These are phyloP conservation scores for Medakamo hakoo DNA, from an alignment of 139 green algal species.

Conservation along the genomic window DNA sequence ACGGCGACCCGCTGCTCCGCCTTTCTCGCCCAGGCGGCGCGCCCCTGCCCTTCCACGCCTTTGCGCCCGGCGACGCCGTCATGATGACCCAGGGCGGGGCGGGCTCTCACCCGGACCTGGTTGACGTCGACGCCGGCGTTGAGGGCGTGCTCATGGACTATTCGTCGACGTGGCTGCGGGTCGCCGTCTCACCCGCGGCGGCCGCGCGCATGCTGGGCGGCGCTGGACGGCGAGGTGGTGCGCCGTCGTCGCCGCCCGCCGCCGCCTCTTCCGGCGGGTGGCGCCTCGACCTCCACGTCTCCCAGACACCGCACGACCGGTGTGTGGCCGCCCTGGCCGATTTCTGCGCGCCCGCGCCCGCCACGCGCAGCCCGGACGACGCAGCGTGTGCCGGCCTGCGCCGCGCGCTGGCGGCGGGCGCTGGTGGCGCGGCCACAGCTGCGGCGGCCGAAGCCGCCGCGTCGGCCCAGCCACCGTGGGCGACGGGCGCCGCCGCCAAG, in stretches of 20 bases:
- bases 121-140: constrained; percentile 6
- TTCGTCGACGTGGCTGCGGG: constrained; percentile 24
- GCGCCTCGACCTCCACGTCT: constrained; percentile 32
- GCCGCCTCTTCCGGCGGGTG: no score
- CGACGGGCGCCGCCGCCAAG: background rate
- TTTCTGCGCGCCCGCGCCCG: constrained; percentile 9
- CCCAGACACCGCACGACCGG: constrained; percentile 26
- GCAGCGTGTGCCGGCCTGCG: background rate
- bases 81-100: constrained; percentile 14
- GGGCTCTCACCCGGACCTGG: background rate
- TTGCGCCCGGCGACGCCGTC: constrained; percentile 25
- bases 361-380: background rate
- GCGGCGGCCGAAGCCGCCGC: constrained; percentile 1
- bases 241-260: background rate
- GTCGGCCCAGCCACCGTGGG: constrained; percentile 4
- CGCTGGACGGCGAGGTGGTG: no score
- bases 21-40: constrained; percentile 10
- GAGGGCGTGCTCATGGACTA: constrained; percentile 32
- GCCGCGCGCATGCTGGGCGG: constrained; percentile 11
- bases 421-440: background rate
- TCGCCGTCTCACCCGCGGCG: constrained; percentile 16
- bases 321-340: constrained; percentile 10
- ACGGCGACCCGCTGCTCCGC: constrained; percentile 24
- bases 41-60: constrained; percentile 27
- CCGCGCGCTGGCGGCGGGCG: background rate